Evolutionary conservation across 495 filamentous ascomycete genomes (phyloP), one percentile per base, ranked within the genome.

Genomic region (Cudoniella acicularis): DNA sequence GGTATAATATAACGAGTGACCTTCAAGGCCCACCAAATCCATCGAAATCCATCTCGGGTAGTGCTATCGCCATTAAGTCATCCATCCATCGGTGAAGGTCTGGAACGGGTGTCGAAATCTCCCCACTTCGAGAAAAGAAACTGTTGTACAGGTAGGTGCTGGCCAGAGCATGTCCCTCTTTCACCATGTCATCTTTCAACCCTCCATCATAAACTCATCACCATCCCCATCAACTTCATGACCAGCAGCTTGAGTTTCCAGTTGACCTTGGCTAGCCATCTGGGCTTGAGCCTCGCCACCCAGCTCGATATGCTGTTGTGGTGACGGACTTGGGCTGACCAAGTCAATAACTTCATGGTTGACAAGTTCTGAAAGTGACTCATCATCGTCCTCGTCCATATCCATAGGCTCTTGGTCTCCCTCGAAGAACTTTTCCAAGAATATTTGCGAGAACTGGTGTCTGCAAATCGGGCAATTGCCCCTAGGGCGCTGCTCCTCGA

Each of bases 401-500:
- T 53, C 50, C 10, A 13, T 25, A 36, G n/a, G n/a, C n/a, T 53
- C 9, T 2, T 3, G 3, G 13, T 30, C 50, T 10, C 40, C 50
- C 6, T 41, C 23, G 16, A 53, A 49, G 3, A 58, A 23, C n/a
- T 54, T 58, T 2, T 49, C n/a, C 13, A 63, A 0, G 17, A 63
- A 54, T 3, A 8, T 3, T 0, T 1, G 1, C 21, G 61, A 52
- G 21, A 63, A 63, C 16, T 59, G 6, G 47, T 23, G 36, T 25
- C 61, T 27, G 48, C 61, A 64, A 22, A 47, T 25, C 0, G 61
- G 61, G 43, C 61, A 64, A 0, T 21, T 51, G 4, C 55, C 41
- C 11, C 46, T 23, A 10, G 21, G 10, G 21, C 49, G 3, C 11
- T 16, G 13, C 2, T 46, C 42, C 10, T 13, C n/a, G 2, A 64